These are phyloP conservation scores for Colletotrichum siamense DNA, from an alignment of 2,329 filamentous ascomycete genomes.

Conservation along the genomic window DNA sequence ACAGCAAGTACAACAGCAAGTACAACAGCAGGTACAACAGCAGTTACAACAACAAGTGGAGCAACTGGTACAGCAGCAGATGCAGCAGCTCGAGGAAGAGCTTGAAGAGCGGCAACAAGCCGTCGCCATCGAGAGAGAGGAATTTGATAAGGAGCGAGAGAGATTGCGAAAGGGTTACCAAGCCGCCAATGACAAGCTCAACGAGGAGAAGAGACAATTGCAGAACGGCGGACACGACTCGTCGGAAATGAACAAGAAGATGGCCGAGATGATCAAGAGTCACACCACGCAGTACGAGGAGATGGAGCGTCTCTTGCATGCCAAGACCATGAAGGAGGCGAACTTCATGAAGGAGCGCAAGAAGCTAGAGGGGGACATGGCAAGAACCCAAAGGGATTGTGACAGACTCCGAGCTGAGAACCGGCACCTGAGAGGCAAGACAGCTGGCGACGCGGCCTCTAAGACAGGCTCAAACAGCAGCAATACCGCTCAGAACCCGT, in stretches of 20 bases:
- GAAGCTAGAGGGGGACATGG: background rate
- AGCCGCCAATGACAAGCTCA: background rate
- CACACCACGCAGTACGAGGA: background rate
- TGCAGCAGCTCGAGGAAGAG: background rate
- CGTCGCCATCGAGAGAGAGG: background rate
- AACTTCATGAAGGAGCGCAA: background rate
- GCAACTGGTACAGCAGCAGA: background rate
- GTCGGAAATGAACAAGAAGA: background rate
- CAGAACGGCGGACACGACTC: background rate
- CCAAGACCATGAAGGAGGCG: background rate
- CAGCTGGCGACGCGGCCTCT: background rate
- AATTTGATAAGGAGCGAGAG: background rate
- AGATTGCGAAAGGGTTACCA: background rate
- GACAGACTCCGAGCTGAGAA: background rate
- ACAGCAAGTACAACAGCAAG: no score
- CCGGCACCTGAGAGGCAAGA: background rate
- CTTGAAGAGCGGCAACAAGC: background rate
- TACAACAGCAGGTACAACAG: background rate
- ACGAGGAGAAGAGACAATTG: background rate
- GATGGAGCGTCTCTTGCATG: background rate
- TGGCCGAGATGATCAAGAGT: background rate
- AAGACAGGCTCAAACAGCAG: background rate
- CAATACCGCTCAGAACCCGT: background rate
- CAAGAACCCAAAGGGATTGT: background rate
- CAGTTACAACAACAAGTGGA: background rate